Percentiles rank a stretch among this genome's conserved stretches.
Evolutionary conservation across 2,329 filamentous ascomycete genomes (phyloP).

Genomic region (Aspergillus sp.): DNA sequence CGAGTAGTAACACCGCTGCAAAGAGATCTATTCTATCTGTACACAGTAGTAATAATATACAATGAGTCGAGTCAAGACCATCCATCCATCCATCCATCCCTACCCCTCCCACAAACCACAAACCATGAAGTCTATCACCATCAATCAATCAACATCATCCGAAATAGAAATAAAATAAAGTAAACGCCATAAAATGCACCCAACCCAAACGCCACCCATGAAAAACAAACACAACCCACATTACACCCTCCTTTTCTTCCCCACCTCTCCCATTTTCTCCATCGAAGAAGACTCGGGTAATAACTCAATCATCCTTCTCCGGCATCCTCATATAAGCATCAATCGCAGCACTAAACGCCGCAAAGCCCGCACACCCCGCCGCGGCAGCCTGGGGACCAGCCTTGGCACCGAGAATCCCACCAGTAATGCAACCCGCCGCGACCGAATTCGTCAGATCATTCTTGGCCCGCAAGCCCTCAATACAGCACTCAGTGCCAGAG

Average conservation of each 20-base stretch:
- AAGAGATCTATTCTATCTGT: no score
- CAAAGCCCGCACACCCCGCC: slow-evolving; percentile 88
- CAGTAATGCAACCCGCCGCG: slow-evolving; percentile 85
- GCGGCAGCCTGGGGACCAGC: slow-evolving; percentile 87
- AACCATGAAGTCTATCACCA: no score
- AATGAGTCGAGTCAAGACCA: no score
- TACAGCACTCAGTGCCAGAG: slow-evolving; percentile 89
- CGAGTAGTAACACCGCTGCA: no score
- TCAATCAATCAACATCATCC: no score
- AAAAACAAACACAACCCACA: not conserved
- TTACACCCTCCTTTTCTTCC: no score
- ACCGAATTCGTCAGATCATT: slow-evolving; percentile 91
- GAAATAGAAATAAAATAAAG: no score
- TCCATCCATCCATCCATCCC: no score
- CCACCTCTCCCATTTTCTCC: not conserved
- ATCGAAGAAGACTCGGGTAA: not conserved
- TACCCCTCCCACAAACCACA: no score
- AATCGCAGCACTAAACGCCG: slow-evolving; percentile 87
- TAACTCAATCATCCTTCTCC: slow-evolving; percentile 34
- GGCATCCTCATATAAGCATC: slow-evolving; percentile 88
- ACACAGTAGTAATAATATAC: no score
- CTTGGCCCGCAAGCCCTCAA: slow-evolving; percentile 86
- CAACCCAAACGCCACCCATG: not conserved
- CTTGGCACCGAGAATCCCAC: slow-evolving; percentile 80
- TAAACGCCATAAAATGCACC: no score